Evolutionary conservation across 73 alveolate species (phyloP).

Genomic region (Paraurostyla sp.): DNA sequence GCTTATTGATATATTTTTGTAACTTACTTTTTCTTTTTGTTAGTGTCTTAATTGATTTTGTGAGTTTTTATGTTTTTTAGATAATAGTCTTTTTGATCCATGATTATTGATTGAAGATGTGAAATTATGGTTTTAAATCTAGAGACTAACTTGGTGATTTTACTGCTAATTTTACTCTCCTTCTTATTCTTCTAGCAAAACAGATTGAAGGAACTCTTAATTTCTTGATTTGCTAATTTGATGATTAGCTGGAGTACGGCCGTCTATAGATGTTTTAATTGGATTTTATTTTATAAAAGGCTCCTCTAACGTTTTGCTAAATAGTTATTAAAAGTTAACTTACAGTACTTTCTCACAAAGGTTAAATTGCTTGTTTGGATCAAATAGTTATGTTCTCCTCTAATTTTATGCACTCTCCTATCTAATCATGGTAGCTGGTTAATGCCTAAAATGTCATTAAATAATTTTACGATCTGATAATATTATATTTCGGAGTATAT

Average conservation of each 20-base stretch:
- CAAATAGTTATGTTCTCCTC: background rate
- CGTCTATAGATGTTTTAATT: background rate
- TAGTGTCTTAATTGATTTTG: too few relatives aligned
- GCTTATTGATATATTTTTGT: background rate
- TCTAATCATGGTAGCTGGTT: background rate
- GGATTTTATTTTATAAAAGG: background rate
- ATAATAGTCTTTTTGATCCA: background rate
- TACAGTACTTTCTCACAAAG: constrained; percentile 29
- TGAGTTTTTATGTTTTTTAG: background rate
- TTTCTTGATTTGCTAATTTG: background rate
- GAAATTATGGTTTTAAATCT: too few relatives aligned
- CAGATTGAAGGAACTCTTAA: background rate
- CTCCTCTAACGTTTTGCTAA: constrained; percentile 12
- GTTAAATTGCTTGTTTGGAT: background rate
- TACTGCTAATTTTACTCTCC: background rate
- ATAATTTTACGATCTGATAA: background rate
- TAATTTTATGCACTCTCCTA: background rate
- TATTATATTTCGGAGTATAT: constrained; percentile 36
- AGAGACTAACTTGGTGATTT: too few relatives aligned
- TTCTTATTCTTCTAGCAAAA: background rate
- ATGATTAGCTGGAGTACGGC: background rate
- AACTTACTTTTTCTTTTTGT: background rate
- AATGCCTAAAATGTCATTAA: background rate
- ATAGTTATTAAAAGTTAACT: background rate
- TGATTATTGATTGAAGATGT: background rate